These are phyloP conservation scores for Phaeosphaeriaceae sp. DNA, from an alignment of 2,329 filamentous ascomycete species.

Conservation along the genomic window DNA sequence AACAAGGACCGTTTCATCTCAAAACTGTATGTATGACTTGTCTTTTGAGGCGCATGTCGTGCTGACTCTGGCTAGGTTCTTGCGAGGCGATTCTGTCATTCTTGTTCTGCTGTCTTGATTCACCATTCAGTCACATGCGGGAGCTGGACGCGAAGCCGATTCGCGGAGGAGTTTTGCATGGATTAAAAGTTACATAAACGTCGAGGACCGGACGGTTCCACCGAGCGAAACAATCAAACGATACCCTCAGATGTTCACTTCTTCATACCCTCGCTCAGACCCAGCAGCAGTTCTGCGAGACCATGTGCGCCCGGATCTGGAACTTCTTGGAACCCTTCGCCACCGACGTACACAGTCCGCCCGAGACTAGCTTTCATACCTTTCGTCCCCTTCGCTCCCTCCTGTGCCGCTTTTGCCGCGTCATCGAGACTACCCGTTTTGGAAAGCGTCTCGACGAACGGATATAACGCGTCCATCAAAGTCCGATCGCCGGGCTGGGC, in stretches of 20 bases:
- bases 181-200: conserved; percentile 44
- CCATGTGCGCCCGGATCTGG: conserved; percentile 79
- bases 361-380: conserved; percentile 91
- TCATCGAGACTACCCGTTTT: conserved; percentile 70
- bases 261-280: conserved; percentile 67
- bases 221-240: conserved; percentile 39
- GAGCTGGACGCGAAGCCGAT: conserved; percentile 7
- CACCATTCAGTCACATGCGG: not conserved
- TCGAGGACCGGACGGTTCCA: conserved; percentile 29
- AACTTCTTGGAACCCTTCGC: conserved; percentile 73
- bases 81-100: conserved; percentile 87
- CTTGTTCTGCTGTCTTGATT: conserved; percentile 79
- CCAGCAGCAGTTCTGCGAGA: conserved; percentile 83
- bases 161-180: conserved; percentile 32
- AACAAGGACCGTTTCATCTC: conserved; percentile 99
- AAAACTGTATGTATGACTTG: conserved; percentile 77
- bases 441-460: conserved; percentile 78
- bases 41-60: not conserved
- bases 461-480: conserved; percentile 85
- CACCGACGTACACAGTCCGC: conserved; percentile 79
- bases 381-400: conserved; percentile 83
- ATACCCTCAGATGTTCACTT: conserved; percentile 38
- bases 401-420: conserved; percentile 76
- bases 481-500: conserved; percentile 90
- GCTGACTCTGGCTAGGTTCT: conserved; percentile 65